Evolutionary conservation across 2,329 filamentous ascomycete genomes (phyloP).

Genomic region (Aspergillus chevalieri): DNA sequence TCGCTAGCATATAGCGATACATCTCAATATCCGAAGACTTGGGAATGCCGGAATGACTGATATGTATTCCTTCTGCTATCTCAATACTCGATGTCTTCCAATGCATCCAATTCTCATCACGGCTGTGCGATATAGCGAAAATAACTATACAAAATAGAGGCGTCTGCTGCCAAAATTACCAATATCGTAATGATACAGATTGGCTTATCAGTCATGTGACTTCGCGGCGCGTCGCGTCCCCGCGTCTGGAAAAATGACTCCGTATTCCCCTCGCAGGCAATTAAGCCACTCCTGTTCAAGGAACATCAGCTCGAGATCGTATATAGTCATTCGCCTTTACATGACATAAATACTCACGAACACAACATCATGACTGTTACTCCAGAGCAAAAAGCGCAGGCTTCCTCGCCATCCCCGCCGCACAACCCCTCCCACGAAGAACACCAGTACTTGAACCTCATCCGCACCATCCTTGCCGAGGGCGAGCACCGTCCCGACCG

Average conservation of each 20-base stretch:
- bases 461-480: slow-evolving; percentile 71
- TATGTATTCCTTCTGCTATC: too few species aligned
- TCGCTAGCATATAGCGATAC: too few species aligned
- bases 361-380: background rate
- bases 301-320: background rate
- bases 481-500: slow-evolving; percentile 88
- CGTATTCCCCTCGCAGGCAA: background rate
- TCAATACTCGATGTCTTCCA: too few species aligned
- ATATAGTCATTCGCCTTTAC: background rate
- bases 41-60: too few species aligned
- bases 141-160: too few species aligned
- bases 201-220: slow-evolving; percentile 14
- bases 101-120: too few species aligned
- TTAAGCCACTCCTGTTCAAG: background rate
- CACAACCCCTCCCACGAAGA: slow-evolving; percentile 63
- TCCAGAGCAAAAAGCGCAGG: background rate
- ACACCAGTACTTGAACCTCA: slow-evolving; percentile 85
- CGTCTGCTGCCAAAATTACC: background rate
- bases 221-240: slow-evolving; percentile 22
- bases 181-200: background rate
- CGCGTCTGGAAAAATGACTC: slow-evolving; percentile 11
- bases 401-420: slow-evolving; percentile 7
- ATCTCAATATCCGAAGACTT: too few species aligned
- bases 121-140: too few species aligned
- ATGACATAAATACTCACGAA: background rate